Evolutionary conservation across 1,284 basidiomycete species (phyloP), one percentile per base, ranked within the genome.

Genomic region (Cutaneotrichosporon cutaneum): DNA sequence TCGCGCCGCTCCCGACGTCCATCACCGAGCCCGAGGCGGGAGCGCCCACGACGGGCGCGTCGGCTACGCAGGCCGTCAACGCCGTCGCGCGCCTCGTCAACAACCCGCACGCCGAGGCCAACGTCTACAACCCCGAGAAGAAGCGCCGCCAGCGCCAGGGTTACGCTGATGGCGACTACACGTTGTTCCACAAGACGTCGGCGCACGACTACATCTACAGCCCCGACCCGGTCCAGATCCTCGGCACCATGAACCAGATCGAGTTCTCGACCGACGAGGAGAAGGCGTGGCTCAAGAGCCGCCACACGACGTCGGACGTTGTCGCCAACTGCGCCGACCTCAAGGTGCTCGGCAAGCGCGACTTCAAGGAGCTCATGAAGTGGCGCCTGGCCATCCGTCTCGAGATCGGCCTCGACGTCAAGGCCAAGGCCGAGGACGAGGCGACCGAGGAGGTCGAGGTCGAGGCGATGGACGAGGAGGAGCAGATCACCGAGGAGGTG

Each of bases 71-170:
- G 11, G 69, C 72, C 36, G 77, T 77, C 60, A 69, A 72, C 24
- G 72, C 73, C 9, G 71, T 70, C 5, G 69, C 72, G 13, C 70
- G 72, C 26, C 57, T 70, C 5, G 70, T 70, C 16, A 52, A 63
- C n/a, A 73, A 75, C 62, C 69, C 67, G 39, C 75, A 80, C 68
- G 75, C 80, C 44, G 86, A 91, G 77, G 84, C 88, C 39, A 98
- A 95, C 75, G 94, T 99, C 50, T 97, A 99, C 76, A 90, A 94
- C 69, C 96, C 96, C 1, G 94, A 97, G 80, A 99, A 98, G 83
- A 94, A 94, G 78, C 86, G 94, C 42, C 85, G 94, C 63, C 87
- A 92, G 66, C 87, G 96, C 74, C 92, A 95, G 58, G 96, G 96
- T 71, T 99, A 99, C 75, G 91, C 88, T 33, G 96, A 99, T 26